Conservation (phyloP, 169 alveolate species). For the Plasmodium gallinaceum region DNA sequence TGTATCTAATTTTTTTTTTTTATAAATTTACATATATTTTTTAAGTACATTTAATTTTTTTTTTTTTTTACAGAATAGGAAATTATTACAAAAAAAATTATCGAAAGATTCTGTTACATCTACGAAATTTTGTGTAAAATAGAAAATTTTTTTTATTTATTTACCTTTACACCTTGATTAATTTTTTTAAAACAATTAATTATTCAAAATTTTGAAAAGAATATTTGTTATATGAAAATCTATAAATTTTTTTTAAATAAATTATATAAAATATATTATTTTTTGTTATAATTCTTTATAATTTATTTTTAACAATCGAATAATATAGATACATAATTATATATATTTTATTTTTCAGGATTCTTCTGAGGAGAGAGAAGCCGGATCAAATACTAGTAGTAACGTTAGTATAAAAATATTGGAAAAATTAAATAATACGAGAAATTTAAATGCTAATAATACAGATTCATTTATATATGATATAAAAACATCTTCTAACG, state of each 20-base stretch:
- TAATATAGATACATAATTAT: neutral
- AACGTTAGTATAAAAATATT: constrained; percentile 48
- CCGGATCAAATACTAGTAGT: constrained; percentile 40
- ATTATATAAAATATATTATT: neutral
- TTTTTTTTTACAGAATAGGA: constrained; percentile 58
- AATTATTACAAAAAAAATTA: constrained; percentile 67
- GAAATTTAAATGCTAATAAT: constrained; percentile 40
- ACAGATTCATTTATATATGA: constrained; percentile 35
- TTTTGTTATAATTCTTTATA: neutral
- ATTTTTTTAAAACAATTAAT: neutral
- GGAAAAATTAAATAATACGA: constrained; percentile 34
- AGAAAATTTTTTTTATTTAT: no score
- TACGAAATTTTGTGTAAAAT: constrained; percentile 73
- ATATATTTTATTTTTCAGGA: constrained; percentile 31
- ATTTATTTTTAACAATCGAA: neutral
- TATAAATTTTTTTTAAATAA: neutral
- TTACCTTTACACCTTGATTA: no score
- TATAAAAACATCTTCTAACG: constrained; percentile 20
- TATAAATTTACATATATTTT: constrained; percentile 10
- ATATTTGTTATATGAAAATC: neutral
- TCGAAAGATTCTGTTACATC: constrained; percentile 76
- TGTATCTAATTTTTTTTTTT: constrained; percentile 6
- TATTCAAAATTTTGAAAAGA: neutral
- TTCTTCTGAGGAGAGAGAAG: constrained; percentile 77
- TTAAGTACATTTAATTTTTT: constrained; percentile 11